Base-by-base conservation (phyloP, 352 stramenopile genomes). In the Saprolegnia parasitica region DNA sequence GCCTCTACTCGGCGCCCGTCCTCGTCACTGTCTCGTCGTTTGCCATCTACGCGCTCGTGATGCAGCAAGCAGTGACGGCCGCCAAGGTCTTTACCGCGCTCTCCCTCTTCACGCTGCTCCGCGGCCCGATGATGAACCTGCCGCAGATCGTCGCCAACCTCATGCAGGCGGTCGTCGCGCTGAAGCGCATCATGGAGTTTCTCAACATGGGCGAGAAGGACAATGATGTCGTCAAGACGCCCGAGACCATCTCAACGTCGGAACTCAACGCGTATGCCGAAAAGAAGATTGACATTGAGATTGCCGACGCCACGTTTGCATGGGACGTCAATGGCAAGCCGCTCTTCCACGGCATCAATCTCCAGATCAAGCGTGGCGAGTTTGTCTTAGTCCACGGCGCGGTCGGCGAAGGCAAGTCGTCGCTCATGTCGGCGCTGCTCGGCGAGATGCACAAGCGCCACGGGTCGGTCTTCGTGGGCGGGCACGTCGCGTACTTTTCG, bases 401-500 rank as follows among this genome's bases (percentile, higher is more conserved):
- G 0, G 81, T 88, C 24, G 83, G 83, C 5, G 67, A 66, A 15
- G 81, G 81, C 26, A 90, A 90, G 62, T 88, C 81, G 15, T 83
- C 81, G 6, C 52, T 90, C 1, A 83, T 74, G 32, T 77, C 76
- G 4, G 77, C 78, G 2, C 52, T 90, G 2, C 72, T 90, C 0
- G 80, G 83, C 3, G 82, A 99, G 68, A 98, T 99, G 81, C 78
- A 89, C 67, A 86, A 83, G 18, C 15, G 72, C 0, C 15, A 20
- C 0, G 80, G 83, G 0, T 56, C 58, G 0, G 80, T 88, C 0
- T 75, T 79, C 29, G 78, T 89, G 9, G 56, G 74, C n/a, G 80
- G 77, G 0, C 54, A 39, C 4, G 72, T 84, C 1, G 80, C 78
- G n/a, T 78, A 78, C 45, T 75, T 76, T 47, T 23, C 32, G 32